Base-by-base conservation (phyloP, 345 rosid genomes). In the Boechera stricta region DNA sequence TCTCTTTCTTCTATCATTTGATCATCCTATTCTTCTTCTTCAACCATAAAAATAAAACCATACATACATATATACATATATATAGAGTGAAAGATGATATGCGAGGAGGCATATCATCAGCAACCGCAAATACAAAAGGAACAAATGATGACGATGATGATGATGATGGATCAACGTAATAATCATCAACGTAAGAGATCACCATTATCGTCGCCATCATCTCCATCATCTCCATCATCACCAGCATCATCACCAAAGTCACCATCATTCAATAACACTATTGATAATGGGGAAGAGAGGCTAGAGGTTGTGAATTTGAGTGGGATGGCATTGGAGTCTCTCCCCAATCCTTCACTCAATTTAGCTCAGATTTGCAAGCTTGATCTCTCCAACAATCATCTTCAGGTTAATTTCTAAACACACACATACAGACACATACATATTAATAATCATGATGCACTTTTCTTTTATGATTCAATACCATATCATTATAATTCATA, bases 371-470 rank as follows among this genome's bases (percentile, higher is more conserved):
- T 94, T 62, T 87, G 85, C 86, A 90, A 89, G 56, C 84, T 94
- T 18, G 89, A 94, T 75, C 90, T 94, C 75, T 91, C 96, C 76
- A 87, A 88, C 44, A 94, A 94, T 73, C 84, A 94, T 81, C 93
- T 94, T 55, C 92, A 87, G 88, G 97, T 91, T 72, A 9, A 10
- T 33, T 15, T 54, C 57, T 38, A 61, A 15, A 41, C 32, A 18
- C 48, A 55, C 7, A 21, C 24, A 21, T 21, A 21, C 24, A 21
- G 24, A 21, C 24, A 21, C 24, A 21, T 21, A 21, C 1, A 54
- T 47, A n/a, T 35, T 31, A 49, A 10, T 10, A 29, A 10, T 21
- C 15, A 39, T 32, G 18, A 42, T 7, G 5, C 5, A 6, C n/a
- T 57, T 56, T 1, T 39, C 55, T 49, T 76, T 38, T 63, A 9